These are phyloP conservation scores for Pisolithus marmoratus DNA, from an alignment of 768 basidiomycete genomes.

Conservation along the genomic window DNA sequence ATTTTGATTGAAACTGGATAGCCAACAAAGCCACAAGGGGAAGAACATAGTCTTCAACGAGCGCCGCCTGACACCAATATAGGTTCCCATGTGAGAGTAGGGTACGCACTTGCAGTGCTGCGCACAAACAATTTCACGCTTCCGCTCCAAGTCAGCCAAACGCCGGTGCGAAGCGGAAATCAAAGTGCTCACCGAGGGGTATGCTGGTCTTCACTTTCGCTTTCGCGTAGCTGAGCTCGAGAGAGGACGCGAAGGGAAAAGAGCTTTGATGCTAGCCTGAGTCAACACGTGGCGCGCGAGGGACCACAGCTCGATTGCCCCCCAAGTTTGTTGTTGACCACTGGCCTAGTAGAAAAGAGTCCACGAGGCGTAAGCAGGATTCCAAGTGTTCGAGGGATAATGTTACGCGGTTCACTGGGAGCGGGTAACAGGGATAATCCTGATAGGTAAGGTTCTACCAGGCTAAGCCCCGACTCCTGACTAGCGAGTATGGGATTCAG, in stretches of 20 bases:
- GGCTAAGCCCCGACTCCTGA: slow-evolving; percentile 33
- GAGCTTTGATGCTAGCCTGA: slow-evolving; percentile 41
- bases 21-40: slow-evolving; percentile 45
- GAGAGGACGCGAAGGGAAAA: slow-evolving; percentile 47
- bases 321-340: no score
- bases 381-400: slow-evolving; percentile 44
- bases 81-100: slow-evolving; percentile 61
- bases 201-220: slow-evolving; percentile 7
- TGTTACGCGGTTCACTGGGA: slow-evolving; percentile 11
- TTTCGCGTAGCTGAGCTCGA: slow-evolving; percentile 32
- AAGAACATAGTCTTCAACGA: slow-evolving; percentile 41
- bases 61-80: slow-evolving; percentile 50
- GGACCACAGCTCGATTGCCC: slow-evolving; percentile 5
- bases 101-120: slow-evolving; percentile 60
- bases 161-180: background rate
- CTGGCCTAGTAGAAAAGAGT: slow-evolving; percentile 46
- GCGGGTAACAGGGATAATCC: slow-evolving; percentile 37
- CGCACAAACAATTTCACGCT: slow-evolving; percentile 49
- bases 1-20: slow-evolving; percentile 31
- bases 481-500: slow-evolving; percentile 28
- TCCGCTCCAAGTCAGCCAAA: background rate
- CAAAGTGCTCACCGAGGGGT: slow-evolving; percentile 15
- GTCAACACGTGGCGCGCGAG: slow-evolving; percentile 6
- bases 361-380: slow-evolving; percentile 54
- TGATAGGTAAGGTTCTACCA: slow-evolving; percentile 35